These are phyloP conservation scores for Diaporthe nobilis DNA, from an alignment of 2,329 filamentous ascomycete genomes.

Conservation along the genomic window DNA sequence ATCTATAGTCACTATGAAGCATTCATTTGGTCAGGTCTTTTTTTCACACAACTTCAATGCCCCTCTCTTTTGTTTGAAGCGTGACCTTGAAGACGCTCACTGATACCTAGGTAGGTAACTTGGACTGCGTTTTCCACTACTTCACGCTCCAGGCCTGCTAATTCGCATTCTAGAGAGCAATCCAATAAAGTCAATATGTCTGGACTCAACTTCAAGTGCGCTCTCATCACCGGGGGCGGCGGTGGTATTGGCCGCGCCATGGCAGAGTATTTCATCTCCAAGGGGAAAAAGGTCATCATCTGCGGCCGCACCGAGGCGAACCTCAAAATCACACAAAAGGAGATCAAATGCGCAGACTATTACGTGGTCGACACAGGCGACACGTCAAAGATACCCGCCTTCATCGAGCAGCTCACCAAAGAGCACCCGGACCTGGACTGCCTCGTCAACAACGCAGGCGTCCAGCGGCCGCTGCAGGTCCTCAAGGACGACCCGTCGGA, in stretches of 20 bases:
- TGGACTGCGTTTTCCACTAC: too few relatives aligned
- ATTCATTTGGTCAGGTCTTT: background rate
- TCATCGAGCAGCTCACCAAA: constrained; percentile 59
- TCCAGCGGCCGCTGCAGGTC: constrained; percentile 67
- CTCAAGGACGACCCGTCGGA: constrained; percentile 53
- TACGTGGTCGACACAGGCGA: constrained; percentile 67
- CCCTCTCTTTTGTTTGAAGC: background rate
- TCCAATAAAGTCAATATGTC: constrained; percentile 39
- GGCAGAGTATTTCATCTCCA: constrained; percentile 60
- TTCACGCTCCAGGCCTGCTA: background rate
- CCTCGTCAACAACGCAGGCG: constrained; percentile 71
- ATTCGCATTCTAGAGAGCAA: background rate
- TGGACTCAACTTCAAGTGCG: constrained; percentile 57
- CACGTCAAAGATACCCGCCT: constrained; percentile 57
- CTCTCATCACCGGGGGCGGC: constrained; percentile 64
- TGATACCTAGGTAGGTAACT: background rate
- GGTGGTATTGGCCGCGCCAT: constrained; percentile 67
- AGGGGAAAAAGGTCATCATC: constrained; percentile 66
- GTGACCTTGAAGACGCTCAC: background rate
- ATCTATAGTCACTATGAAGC: constrained; percentile 22
- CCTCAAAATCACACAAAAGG: constrained; percentile 57
- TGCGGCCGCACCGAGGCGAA: constrained; percentile 69
- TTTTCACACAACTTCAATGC: background rate
- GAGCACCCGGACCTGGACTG: constrained; percentile 71
- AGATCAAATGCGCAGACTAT: constrained; percentile 63